Percentiles rank a stretch among this genome's conserved stretches.
These are phyloP conservation scores for Salicornia ramosissima DNA, from an alignment of 148 eudicot genomes.

Conservation along the genomic window DNA sequence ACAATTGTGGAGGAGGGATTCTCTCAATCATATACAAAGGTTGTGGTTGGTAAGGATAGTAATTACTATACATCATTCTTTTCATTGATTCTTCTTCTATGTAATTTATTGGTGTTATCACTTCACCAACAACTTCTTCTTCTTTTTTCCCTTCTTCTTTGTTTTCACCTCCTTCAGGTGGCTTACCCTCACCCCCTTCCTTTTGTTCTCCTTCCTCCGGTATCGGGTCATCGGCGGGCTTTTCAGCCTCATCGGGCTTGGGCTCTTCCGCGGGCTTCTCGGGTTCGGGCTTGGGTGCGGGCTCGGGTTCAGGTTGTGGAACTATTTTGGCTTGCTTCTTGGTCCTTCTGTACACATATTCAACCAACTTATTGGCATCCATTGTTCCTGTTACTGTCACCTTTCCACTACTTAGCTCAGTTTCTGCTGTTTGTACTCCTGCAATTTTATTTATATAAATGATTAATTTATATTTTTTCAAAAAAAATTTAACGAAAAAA, in stretches of 20 bases:
- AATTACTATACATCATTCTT: constrained; percentile 50
- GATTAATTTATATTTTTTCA: too few species aligned
- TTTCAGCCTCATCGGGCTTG: constrained; percentile 30
- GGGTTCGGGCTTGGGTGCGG: constrained; percentile 38
- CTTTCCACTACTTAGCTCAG: constrained; percentile 63
- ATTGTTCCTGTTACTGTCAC: constrained; percentile 87
- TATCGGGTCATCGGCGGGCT: constrained; percentile 28
- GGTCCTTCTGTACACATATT: constrained; percentile 76
- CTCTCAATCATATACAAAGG: constrained; percentile 71
- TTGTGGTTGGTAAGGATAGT: constrained; percentile 44
- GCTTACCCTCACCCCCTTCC: background rate
- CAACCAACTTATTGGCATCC: constrained; percentile 67
- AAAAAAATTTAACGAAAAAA: too few species aligned
- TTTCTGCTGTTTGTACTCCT: constrained; percentile 84
- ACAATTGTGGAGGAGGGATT: constrained; percentile 89
- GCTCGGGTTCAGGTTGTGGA: constrained; percentile 75
- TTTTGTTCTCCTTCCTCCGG: constrained; percentile 1
- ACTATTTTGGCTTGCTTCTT: constrained; percentile 79
- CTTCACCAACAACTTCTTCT: constrained; percentile 8
- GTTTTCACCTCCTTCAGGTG: constrained; percentile 21
- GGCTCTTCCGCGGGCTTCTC: constrained; percentile 37
- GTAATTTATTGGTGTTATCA: constrained; percentile 10
- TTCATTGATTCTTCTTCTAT: constrained; percentile 49
- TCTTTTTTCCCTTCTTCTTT: constrained; percentile 18
- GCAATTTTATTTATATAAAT: too few species aligned